These are phyloP conservation scores for Paraphaeosphaeria sporulosa DNA, from an alignment of 2,329 filamentous ascomycete genomes.

Conservation along the genomic window DNA sequence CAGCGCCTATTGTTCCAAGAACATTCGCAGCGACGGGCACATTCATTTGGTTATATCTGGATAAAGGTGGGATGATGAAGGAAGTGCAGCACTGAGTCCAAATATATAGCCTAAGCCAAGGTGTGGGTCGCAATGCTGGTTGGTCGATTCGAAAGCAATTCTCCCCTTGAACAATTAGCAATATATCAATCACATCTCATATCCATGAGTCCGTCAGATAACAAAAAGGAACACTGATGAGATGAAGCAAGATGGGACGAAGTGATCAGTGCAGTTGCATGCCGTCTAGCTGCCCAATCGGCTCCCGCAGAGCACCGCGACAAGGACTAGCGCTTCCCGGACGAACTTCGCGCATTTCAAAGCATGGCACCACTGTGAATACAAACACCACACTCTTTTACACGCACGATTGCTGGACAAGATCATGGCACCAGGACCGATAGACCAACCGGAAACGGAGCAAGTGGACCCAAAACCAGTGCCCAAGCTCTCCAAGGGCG, in stretches of 20 bases:
- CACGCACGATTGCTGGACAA: background rate
- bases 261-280: background rate
- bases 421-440: slow-evolving; percentile 33
- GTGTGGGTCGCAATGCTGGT: background rate
- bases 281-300: slow-evolving; percentile 2
- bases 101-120: background rate
- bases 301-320: slow-evolving; percentile 6
- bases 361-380: slow-evolving; percentile 11
- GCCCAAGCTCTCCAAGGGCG: slow-evolving; percentile 71
- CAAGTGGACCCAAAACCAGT: slow-evolving; percentile 42
- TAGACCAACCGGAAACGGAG: slow-evolving; percentile 34
- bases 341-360: slow-evolving; percentile 17
- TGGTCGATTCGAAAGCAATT: slow-evolving; percentile 1
- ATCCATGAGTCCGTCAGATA: no score
- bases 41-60: slow-evolving; percentile 55
- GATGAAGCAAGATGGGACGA: background rate
- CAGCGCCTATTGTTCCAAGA: slow-evolving; percentile 66
- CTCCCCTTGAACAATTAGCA: no score
- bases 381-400: slow-evolving; percentile 14
- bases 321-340: slow-evolving; percentile 10
- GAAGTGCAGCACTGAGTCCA: background rate
- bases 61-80: slow-evolving; percentile 11
- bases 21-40: slow-evolving; percentile 64
- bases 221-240: background rate
- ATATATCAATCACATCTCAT: background rate